Conservation (phyloP, 2,329 filamentous ascomycete species). For the Neonectria sp. region DNA sequence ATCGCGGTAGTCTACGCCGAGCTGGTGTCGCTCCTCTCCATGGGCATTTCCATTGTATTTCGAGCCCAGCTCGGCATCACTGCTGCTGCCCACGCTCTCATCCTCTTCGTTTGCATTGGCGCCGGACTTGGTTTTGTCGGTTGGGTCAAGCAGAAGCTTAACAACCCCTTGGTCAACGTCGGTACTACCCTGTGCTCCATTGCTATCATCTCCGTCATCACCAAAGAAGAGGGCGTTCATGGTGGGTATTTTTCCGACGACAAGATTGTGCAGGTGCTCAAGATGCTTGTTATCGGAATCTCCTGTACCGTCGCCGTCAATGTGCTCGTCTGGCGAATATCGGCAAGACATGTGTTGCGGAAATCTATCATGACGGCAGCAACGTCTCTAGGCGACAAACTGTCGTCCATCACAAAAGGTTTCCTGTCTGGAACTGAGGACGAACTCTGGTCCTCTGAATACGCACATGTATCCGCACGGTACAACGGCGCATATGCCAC, state of each 20-base stretch:
- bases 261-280: conserved; percentile 86
- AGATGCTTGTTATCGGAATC: conserved; percentile 87
- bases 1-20: conserved; percentile 81
- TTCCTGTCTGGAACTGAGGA: conserved; percentile 89
- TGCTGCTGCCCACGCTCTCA: conserved; percentile 81
- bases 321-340: conserved; percentile 82
- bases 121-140: conserved; percentile 90
- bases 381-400: conserved; percentile 83
- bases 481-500: conserved; percentile 79
- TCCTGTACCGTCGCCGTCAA: conserved; percentile 81
- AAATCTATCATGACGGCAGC: conserved; percentile 81
- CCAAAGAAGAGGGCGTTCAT: conserved; percentile 91
- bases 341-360: conserved; percentile 81
- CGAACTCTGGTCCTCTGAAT: conserved; percentile 78
- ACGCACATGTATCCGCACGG: conserved; percentile 71
- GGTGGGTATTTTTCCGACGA: conserved; percentile 84
- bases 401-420: conserved; percentile 84
- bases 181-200: conserved; percentile 89
- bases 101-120: conserved; percentile 87
- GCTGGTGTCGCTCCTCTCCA: conserved; percentile 84
- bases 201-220: conserved; percentile 90
- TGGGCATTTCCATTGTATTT: conserved; percentile 89
- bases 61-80: conserved; percentile 76
- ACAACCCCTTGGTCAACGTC: conserved; percentile 85
- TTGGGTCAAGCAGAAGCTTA: conserved; percentile 87